These are phyloP conservation scores for Candida tropicalis DNA, from an alignment of 1,139 yeast species.

Conservation along the genomic window DNA sequence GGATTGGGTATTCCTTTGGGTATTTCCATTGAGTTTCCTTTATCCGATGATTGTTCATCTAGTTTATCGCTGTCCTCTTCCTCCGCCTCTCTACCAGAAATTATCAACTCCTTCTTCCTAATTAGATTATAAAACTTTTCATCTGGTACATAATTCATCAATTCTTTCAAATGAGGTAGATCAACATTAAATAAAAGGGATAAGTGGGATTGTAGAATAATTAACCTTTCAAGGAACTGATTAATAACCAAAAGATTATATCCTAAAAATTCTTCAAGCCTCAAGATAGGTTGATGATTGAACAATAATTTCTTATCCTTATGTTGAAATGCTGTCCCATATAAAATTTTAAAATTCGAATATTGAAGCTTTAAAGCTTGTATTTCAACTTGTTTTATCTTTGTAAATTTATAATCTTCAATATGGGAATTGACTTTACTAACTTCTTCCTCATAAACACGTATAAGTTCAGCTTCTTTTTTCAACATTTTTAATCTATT, in stretches of 20 bases:
- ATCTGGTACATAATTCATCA: conserved; percentile 35
- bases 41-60: conserved; percentile 4
- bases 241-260: conserved; percentile 36
- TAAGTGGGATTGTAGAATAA: conserved; percentile 35
- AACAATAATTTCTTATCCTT: conserved; percentile 19
- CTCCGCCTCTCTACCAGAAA: conserved; percentile 24
- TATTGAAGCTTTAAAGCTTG: conserved; percentile 32
- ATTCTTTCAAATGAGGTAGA: conserved; percentile 39
- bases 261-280: conserved; percentile 30
- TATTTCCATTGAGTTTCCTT: background rate
- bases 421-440: conserved; percentile 18
- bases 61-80: conserved; percentile 19
- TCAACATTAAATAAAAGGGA: conserved; percentile 27
- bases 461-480: conserved; percentile 15
- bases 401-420: conserved; percentile 22
- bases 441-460: conserved; percentile 13
- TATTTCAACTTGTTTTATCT: conserved; percentile 29
- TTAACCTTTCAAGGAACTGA: conserved; percentile 43
- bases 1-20: conserved; percentile 16
- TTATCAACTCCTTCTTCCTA: conserved; percentile 35
- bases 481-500: conserved; percentile 13
- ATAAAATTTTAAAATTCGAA: conserved; percentile 28
- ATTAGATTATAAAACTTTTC: conserved; percentile 38
- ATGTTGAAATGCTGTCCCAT: conserved; percentile 26
- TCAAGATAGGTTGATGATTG: conserved; percentile 33